Evolutionary conservation across 2,329 filamentous ascomycete genomes (phyloP).

Genomic region (Fusarium sp.): DNA sequence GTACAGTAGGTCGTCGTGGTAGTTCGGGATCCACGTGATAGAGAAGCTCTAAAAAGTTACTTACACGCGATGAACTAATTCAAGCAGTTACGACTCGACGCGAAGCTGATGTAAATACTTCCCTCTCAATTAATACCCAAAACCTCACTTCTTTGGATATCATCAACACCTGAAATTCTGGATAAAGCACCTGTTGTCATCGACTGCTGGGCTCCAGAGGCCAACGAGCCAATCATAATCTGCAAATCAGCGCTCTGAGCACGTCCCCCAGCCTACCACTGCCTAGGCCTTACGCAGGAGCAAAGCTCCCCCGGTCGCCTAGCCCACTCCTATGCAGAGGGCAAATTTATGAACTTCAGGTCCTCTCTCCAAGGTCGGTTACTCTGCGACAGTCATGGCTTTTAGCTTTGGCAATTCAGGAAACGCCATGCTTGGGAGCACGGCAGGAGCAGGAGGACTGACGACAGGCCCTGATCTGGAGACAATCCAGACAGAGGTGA

Average conservation of each 20-base stretch:
- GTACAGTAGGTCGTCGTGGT: slow-evolving; percentile 8
- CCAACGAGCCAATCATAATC: slow-evolving; percentile 44
- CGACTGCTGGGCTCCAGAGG: slow-evolving; percentile 17
- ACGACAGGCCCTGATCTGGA: slow-evolving; percentile 76
- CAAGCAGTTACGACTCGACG: slow-evolving; percentile 12
- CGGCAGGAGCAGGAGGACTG: slow-evolving; percentile 57
- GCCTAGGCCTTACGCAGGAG: slow-evolving; percentile 33
- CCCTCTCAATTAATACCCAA: background rate
- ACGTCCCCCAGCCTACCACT: slow-evolving; percentile 47
- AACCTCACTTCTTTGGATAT: slow-evolving; percentile 3
- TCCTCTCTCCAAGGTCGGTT: slow-evolving; percentile 51
- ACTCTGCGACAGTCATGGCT: slow-evolving; percentile 69
- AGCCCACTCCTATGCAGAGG: slow-evolving; percentile 45
- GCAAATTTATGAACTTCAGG: slow-evolving; percentile 51
- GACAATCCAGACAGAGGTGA: slow-evolving; percentile 86
- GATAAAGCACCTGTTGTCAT: slow-evolving; percentile 10
- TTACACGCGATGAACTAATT: slow-evolving; percentile 2
- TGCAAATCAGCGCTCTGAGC: slow-evolving; percentile 21
- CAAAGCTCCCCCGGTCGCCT: slow-evolving; percentile 43
- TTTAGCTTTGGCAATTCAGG: slow-evolving; percentile 72
- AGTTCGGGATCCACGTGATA: slow-evolving; percentile 50
- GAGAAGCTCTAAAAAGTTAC: slow-evolving; percentile 43
- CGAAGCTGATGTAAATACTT: background rate
- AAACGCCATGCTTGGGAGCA: slow-evolving; percentile 60
- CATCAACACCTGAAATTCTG: slow-evolving; percentile 17